Conservation (phyloP, 176 grass and related monocot species). For the Oryza brachyantha region DNA sequence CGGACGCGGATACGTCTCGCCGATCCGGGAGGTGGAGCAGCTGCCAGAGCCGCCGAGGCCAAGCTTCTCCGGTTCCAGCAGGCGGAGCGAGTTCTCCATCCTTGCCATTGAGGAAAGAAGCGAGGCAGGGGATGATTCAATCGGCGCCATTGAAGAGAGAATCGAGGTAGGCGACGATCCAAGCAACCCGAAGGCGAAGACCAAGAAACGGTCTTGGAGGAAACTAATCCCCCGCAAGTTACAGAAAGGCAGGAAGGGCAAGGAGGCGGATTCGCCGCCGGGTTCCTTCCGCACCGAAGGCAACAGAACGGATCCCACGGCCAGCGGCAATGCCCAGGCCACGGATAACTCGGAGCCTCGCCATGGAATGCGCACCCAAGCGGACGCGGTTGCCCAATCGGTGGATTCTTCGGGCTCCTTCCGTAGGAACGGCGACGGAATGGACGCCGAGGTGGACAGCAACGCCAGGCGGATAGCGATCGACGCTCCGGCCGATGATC, state of each 20-base stretch:
- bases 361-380: neutral
- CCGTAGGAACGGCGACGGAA: neutral
- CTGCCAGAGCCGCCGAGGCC: conserved; percentile 29
- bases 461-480: neutral
- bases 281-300: conserved; percentile 19
- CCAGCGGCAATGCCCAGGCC: conserved; percentile 25
- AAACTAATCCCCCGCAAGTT: conserved; percentile 53
- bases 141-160: conserved; percentile 9
- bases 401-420: neutral
- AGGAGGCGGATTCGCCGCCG: neutral
- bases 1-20: conserved; percentile 56
- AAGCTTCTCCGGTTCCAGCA: conserved; percentile 38
- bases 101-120: conserved; percentile 16
- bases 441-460: neutral
- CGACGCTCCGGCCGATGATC: neutral
- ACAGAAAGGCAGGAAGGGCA: conserved; percentile 12
- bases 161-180: conserved; percentile 18
- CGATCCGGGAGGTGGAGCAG: conserved; percentile 59
- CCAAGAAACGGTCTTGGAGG: conserved; percentile 48
- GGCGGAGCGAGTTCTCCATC: conserved; percentile 11
- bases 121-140: conserved; percentile 15
- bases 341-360: neutral
- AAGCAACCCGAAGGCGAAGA: conserved; percentile 26
- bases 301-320: conserved; percentile 14
- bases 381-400: neutral